phyloP scores from a whole-genome alignment of 768 basidiomycete species.

The Tubosaeta brunneosetosa region DNA sequence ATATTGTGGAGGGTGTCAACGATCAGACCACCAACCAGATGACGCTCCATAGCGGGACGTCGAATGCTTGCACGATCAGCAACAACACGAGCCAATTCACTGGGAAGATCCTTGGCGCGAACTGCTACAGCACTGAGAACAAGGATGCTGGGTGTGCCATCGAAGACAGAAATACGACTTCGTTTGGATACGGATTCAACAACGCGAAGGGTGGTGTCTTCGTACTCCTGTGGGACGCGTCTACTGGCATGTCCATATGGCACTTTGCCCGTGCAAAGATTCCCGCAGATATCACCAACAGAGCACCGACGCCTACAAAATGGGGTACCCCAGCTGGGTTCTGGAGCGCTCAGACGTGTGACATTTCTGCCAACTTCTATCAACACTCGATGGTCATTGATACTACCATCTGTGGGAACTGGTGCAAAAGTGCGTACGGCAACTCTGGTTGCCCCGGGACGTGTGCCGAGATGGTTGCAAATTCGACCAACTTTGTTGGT shows the following conservation, averaged over 20 bases:
- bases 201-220: slow-evolving; percentile 46
- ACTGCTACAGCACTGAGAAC: slow-evolving; percentile 38
- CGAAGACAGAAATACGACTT: slow-evolving; percentile 33
- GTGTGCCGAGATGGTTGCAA: slow-evolving; percentile 44
- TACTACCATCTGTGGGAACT: slow-evolving; percentile 32
- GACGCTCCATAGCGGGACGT: slow-evolving; percentile 55
- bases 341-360: slow-evolving; percentile 46
- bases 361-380: slow-evolving; percentile 47
- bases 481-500: slow-evolving; percentile 54
- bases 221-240: slow-evolving; percentile 49
- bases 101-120: slow-evolving; percentile 20
- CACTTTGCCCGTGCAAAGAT: slow-evolving; percentile 48
- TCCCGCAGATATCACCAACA: slow-evolving; percentile 45
- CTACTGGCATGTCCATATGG: slow-evolving; percentile 50
- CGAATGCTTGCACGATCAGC: slow-evolving; percentile 34
- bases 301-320: slow-evolving; percentile 41
- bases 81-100: slow-evolving; percentile 16
- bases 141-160: slow-evolving; percentile 51
- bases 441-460: slow-evolving; percentile 38
- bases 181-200: slow-evolving; percentile 42
- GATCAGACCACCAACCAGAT: slow-evolving; percentile 53
- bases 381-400: slow-evolving; percentile 46
- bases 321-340: slow-evolving; percentile 53
- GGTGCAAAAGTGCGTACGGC: slow-evolving; percentile 23
- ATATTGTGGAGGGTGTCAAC: slow-evolving; percentile 73